Percentiles rank a stretch among this genome's conserved stretches.
These are phyloP conservation scores for Persicaria maculosa DNA, from an alignment of 148 eudicot species.

Conservation along the genomic window DNA sequence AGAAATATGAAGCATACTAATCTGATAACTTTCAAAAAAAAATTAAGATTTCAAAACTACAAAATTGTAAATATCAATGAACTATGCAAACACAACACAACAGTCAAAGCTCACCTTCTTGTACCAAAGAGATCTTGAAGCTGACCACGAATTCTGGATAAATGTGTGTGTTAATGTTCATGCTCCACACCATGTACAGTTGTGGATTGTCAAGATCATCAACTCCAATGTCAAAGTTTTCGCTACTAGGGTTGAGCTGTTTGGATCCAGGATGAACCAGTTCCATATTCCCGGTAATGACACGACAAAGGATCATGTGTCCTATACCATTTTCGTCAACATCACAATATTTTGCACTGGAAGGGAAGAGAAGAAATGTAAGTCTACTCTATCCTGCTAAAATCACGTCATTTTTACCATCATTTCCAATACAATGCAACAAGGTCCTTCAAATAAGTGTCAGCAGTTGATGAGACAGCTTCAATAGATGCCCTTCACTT, in stretches of 20 bases:
- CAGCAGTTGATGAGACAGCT: neutral
- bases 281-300: constrained; percentile 91
- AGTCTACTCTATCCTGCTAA: too few species aligned
- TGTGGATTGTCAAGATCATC: constrained; percentile 71
- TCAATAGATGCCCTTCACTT: too few species aligned
- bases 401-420: too few species aligned
- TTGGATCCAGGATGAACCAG: constrained; percentile 61
- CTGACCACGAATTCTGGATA: constrained; percentile 70
- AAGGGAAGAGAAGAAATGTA: constrained; percentile 11
- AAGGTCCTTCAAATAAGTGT: too few species aligned
- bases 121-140: constrained; percentile 35
- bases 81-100: too few species aligned
- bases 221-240: constrained; percentile 81
- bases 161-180: constrained; percentile 77
- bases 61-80: too few species aligned
- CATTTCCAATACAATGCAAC: too few species aligned
- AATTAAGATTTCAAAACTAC: too few species aligned
- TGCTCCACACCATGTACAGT: constrained; percentile 71
- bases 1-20: too few species aligned
- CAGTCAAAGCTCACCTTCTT: constrained; percentile 30
- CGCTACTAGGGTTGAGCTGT: constrained; percentile 76
- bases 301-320: constrained; percentile 32
- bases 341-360: constrained; percentile 63
- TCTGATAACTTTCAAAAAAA: too few species aligned
- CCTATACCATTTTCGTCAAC: constrained; percentile 76